Percentiles rank a stretch among this genome's conserved stretches.
These are phyloP conservation scores for Hypsizygus marmoreus DNA, from an alignment of 768 basidiomycete genomes.

Conservation along the genomic window DNA sequence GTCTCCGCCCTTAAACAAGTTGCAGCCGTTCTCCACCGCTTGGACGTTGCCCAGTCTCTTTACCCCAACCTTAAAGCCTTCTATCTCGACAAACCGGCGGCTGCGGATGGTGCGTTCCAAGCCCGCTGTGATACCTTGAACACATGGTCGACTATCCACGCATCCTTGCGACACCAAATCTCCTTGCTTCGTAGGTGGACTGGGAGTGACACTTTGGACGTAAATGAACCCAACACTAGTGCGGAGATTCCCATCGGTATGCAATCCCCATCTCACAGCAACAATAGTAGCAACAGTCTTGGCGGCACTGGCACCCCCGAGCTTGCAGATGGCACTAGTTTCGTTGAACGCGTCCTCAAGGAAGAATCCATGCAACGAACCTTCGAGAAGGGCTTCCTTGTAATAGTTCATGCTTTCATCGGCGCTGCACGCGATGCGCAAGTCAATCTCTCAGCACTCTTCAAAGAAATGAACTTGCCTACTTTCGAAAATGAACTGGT, in stretches of 20 bases:
- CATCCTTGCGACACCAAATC: slow-evolving; percentile 83
- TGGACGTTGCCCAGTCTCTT: slow-evolving; percentile 82
- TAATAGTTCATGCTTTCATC: slow-evolving; percentile 85
- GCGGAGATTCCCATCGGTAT: slow-evolving; percentile 52
- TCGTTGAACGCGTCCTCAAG: slow-evolving; percentile 92
- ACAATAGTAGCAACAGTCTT: slow-evolving; percentile 17
- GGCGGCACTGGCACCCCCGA: slow-evolving; percentile 38
- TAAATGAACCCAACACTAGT: slow-evolving; percentile 75
- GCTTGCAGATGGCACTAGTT: slow-evolving; percentile 72
- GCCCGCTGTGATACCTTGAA: slow-evolving; percentile 87
- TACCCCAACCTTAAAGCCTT: slow-evolving; percentile 86
- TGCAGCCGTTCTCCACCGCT: slow-evolving; percentile 64
- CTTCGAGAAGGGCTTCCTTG: slow-evolving; percentile 88
- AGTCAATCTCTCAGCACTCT: slow-evolving; percentile 72
- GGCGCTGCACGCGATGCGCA: slow-evolving; percentile 85
- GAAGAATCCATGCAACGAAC: slow-evolving; percentile 95
- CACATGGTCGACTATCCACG: slow-evolving; percentile 89
- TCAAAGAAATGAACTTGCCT: slow-evolving; percentile 89
- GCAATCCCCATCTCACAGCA: slow-evolving; percentile 26
- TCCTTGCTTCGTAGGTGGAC: slow-evolving; percentile 88
- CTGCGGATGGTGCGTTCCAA: slow-evolving; percentile 66
- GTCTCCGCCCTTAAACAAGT: slow-evolving; percentile 62
- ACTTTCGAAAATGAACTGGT: slow-evolving; percentile 88
- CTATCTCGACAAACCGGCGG: slow-evolving; percentile 73
- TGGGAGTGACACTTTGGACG: slow-evolving; percentile 87